Percentiles rank a stretch among this genome's conserved stretches.
Conservation (phyloP, 2,329 filamentous ascomycete genomes). For the Purpureocillium lavendulum region DNA sequence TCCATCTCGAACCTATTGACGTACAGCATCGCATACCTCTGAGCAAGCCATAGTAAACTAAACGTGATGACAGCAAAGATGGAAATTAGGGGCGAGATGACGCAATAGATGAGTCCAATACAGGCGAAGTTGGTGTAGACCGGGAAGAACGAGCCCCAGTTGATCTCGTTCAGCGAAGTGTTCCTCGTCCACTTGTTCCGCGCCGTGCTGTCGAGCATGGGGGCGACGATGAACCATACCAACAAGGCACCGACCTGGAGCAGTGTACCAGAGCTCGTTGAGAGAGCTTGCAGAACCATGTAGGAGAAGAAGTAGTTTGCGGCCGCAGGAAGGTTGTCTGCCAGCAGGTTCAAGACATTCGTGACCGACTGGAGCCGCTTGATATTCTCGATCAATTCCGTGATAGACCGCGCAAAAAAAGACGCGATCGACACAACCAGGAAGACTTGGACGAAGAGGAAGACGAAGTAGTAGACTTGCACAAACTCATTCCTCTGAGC, state of each 20-base stretch:
- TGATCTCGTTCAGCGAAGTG: slow-evolving; percentile 65
- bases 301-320: slow-evolving; percentile 99
- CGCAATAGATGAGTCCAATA: slow-evolving; percentile 80
- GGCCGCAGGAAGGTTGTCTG: slow-evolving; percentile 71
- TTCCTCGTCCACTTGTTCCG: slow-evolving; percentile 80
- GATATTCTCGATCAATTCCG: slow-evolving; percentile 49
- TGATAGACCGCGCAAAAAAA: slow-evolving; percentile 56
- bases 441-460: slow-evolving; percentile 92
- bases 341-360: slow-evolving; percentile 64
- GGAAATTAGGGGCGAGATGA: slow-evolving; percentile 84
- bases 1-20: slow-evolving; percentile 84
- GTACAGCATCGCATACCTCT: slow-evolving; percentile 95
- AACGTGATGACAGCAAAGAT: slow-evolving; percentile 94
- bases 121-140: slow-evolving; percentile 95
- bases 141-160: slow-evolving; percentile 92
- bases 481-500: slow-evolving; percentile 74
- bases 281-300: slow-evolving; percentile 90
- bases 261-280: slow-evolving; percentile 81
- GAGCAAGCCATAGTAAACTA: slow-evolving; percentile 82
- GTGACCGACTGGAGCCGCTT: slow-evolving; percentile 42
- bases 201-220: slow-evolving; percentile 73
- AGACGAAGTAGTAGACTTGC: slow-evolving; percentile 86
- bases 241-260: slow-evolving; percentile 74
- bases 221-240: slow-evolving; percentile 74
- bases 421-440: slow-evolving; percentile 82